These are phyloP conservation scores for Rhamnella rubrinervis DNA, from an alignment of 331 rosid genomes.

Conservation along the genomic window DNA sequence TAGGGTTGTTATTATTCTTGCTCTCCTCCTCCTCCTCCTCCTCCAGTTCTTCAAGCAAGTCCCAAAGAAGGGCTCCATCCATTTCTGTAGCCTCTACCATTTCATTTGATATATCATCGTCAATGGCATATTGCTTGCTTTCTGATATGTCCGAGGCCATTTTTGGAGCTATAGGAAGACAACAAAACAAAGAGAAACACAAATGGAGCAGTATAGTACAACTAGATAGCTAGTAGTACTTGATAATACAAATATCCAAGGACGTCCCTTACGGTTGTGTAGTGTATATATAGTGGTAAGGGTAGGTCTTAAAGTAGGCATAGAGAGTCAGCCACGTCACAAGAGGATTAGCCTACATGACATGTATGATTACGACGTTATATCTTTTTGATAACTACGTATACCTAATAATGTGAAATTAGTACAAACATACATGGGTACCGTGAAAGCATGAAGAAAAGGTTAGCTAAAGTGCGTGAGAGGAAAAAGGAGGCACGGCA, in stretches of 20 bases:
- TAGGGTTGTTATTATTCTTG: neutral
- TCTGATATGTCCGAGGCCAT: constrained; percentile 39
- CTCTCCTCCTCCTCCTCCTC: constrained; percentile 13
- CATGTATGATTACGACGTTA: constrained; percentile 12
- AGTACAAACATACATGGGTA: constrained; percentile 25
- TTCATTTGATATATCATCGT: constrained; percentile 21
- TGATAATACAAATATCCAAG: too few relatives aligned
- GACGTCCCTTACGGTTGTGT: too few relatives aligned
- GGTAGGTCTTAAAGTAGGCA: too few relatives aligned
- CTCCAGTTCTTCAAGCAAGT: constrained; percentile 51
- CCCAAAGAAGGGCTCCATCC: constrained; percentile 56
- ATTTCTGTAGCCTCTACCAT: constrained; percentile 57
- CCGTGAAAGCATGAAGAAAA: constrained; percentile 26
- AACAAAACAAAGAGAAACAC: neutral
- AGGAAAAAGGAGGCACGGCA: neutral
- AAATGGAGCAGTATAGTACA: too few relatives aligned
- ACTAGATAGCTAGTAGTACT: too few relatives aligned
- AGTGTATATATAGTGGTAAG: too few relatives aligned
- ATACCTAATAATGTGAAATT: constrained; percentile 44
- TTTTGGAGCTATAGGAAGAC: neutral
- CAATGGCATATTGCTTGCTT: constrained; percentile 24
- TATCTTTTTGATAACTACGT: constrained; percentile 38
- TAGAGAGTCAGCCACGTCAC: constrained; percentile 14
- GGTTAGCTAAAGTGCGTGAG: constrained; percentile 15
- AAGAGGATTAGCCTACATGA: neutral